Conservation (phyloP, 1,284 basidiomycete species). For the Coniophora puteana region DNA sequence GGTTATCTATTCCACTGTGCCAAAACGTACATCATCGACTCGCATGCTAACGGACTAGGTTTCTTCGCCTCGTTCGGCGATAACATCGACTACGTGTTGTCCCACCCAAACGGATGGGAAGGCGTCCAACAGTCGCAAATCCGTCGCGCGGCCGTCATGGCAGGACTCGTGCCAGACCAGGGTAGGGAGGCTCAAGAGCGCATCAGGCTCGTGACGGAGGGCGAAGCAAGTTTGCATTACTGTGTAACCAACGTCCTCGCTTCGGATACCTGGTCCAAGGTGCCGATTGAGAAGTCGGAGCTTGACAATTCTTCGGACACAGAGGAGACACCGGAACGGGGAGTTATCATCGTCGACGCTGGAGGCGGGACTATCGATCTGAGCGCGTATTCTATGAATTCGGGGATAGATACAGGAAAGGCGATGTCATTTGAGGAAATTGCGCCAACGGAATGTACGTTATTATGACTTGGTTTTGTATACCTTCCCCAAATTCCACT, state of each 20-base stretch:
- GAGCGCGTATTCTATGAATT: slow-evolving; percentile 36
- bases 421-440: slow-evolving; percentile 30
- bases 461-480: neutral
- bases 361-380: slow-evolving; percentile 54
- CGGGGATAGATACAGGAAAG: too few species aligned
- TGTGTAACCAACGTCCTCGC: slow-evolving; percentile 35
- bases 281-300: slow-evolving; percentile 12
- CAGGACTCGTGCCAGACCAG: slow-evolving; percentile 23
- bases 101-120: slow-evolving; percentile 42
- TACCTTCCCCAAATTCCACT: neutral
- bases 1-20: slow-evolving; percentile 43
- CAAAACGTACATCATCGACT: slow-evolving; percentile 40
- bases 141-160: slow-evolving; percentile 30
- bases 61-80: slow-evolving; percentile 30
- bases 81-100: slow-evolving; percentile 30
- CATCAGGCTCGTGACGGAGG: slow-evolving; percentile 44
- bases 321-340: slow-evolving; percentile 17
- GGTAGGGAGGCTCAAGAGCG: slow-evolving; percentile 24
- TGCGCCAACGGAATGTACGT: slow-evolving; percentile 34
- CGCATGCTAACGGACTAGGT: slow-evolving; percentile 34
- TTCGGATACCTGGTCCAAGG: slow-evolving; percentile 23
- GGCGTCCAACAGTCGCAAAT: slow-evolving; percentile 34
- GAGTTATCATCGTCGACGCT: slow-evolving; percentile 50
- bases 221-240: slow-evolving; percentile 45
- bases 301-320: slow-evolving; percentile 3